A percentile compares a stretch with the other conserved stretches of the same genome.
phyloP scores from a whole-genome alignment of 2,329 filamentous ascomycete genomes.

The Phoma sp. region DNA sequence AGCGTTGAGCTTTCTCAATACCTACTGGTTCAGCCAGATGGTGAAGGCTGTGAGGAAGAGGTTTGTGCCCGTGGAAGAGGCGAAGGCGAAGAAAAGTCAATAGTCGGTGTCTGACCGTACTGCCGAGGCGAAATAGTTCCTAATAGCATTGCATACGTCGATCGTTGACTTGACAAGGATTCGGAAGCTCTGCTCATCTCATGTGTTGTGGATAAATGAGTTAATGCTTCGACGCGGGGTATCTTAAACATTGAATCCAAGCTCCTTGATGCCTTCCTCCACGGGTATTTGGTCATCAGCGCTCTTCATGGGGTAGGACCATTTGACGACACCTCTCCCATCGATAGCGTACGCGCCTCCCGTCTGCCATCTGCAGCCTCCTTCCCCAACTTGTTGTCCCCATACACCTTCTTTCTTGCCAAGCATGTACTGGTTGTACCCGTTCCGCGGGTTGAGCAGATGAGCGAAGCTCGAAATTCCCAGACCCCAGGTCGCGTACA shows the following conservation, averaged over 20 bases:
- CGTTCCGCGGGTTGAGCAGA: conserved; percentile 43
- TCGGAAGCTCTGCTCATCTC: not conserved
- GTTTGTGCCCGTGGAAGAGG: conserved; percentile 58
- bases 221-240: not conserved
- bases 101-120: not conserved
- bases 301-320: conserved; percentile 45
- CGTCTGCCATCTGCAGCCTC: conserved; percentile 45
- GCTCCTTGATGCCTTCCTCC: conserved; percentile 40
- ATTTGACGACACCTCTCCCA: conserved; percentile 40
- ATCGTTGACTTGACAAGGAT: not conserved
- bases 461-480: conserved; percentile 51
- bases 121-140: not conserved
- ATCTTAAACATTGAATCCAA: conserved; percentile 27
- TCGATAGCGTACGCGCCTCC: conserved; percentile 44
- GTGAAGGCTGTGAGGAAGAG: conserved; percentile 78
- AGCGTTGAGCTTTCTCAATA: conserved; percentile 74
- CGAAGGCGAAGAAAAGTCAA: conserved; percentile 23
- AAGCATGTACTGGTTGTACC: conserved; percentile 44
- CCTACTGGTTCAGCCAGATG: conserved; percentile 88
- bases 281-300: conserved; percentile 41
- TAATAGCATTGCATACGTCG: not conserved
- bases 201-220: not conserved
- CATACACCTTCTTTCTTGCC: conserved; percentile 44
- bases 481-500: conserved; percentile 67
- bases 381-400: conserved; percentile 44